These are phyloP conservation scores for Albizia julibrissin DNA, from an alignment of 306 rosid genomes.

Conservation along the genomic window DNA sequence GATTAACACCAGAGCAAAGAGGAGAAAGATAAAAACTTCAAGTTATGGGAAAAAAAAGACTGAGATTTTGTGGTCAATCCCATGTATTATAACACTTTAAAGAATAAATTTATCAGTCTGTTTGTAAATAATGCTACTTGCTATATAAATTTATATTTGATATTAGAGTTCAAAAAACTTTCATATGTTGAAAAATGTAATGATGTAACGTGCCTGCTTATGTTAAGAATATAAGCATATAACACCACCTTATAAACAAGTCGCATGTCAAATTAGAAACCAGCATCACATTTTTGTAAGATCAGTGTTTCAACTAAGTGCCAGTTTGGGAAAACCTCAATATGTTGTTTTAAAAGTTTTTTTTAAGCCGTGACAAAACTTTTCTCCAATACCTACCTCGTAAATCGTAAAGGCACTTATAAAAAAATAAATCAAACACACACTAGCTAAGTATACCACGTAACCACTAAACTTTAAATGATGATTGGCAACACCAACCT, in stretches of 20 bases:
- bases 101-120: neutral
- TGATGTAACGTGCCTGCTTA: too few relatives aligned
- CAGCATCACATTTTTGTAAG: neutral
- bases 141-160: neutral
- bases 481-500: too few relatives aligned
- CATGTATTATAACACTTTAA: neutral
- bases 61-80: neutral
- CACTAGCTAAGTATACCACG: neutral
- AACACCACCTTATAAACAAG: neutral
- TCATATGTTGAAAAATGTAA: too few relatives aligned
- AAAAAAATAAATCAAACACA: too few relatives aligned
- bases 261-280: neutral
- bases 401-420: too few relatives aligned
- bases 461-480: neutral
- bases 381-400: too few relatives aligned
- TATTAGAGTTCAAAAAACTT: neutral
- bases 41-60: neutral
- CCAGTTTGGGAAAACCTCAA: too few relatives aligned
- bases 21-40: conserved; percentile 66
- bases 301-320: neutral
- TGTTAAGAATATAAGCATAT: neutral
- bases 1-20: conserved; percentile 89
- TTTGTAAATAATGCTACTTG: neutral
- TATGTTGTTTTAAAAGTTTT: too few relatives aligned
- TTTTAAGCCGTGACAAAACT: too few relatives aligned